Evolutionary conservation across 2,329 filamentous ascomycete species (phyloP), one percentile per base, ranked within the genome.

Genomic region (Colletotrichum sp.): DNA sequence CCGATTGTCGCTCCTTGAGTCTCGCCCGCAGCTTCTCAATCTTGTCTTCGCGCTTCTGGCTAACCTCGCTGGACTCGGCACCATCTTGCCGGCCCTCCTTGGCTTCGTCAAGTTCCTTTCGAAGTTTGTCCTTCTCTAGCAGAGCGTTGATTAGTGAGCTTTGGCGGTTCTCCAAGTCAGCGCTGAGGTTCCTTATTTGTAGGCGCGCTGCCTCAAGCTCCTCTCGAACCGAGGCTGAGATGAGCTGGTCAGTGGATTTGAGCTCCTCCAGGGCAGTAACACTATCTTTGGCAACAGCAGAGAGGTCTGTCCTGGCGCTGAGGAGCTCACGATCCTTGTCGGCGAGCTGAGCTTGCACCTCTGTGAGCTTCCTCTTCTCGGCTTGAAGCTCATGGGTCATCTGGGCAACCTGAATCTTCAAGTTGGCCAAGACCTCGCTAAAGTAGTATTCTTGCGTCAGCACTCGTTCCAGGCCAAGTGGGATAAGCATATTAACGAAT

Each of bases 141-240:
- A 93, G 85, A 60, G 90, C 89, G 55, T 91, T 87, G 78, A 93
- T 87, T 28, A 93, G 87, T 80, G 93, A 91, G 62, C 88, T 87
- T 83, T 91, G 90, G 79, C 91, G 88, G 76, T 89, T 86, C 69
- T 92, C 90, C 66, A 87, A 85, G 80, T 93, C 90, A 70, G 87
- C 84, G 75, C 84, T 85, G 66, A 89, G 82, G 70, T 85, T 82
- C 72, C 87, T 87, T 77, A 88, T 84, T 78, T 91, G 89, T 75
- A 85, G 87, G 77, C 91, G 88, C 77, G 91, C 85, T 32, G 87
- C 85, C 68, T 91, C 88, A 43, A 93, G 87, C 80, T 93, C 92
- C 61, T 86, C 86, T 77, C 89, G 88, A 71, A 93, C 87, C 18
- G 91, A 93, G 21, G 87, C 84, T 18, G 90, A 89, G 74, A 93